These are phyloP conservation scores for Erysiphe neolycopersici DNA, from an alignment of 2,329 filamentous ascomycete genomes.

Conservation along the genomic window DNA sequence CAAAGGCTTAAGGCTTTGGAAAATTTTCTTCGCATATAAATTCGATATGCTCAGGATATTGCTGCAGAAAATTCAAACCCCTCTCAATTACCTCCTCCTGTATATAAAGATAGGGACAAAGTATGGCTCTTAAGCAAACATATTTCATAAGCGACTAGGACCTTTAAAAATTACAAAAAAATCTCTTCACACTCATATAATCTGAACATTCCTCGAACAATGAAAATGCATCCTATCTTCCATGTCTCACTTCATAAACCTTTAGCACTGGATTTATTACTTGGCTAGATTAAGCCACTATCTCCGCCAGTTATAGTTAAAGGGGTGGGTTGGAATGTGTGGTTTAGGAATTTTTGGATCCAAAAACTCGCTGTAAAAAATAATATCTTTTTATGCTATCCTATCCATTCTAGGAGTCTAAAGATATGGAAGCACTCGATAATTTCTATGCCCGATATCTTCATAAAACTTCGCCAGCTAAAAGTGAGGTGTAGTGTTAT, in stretches of 20 bases:
- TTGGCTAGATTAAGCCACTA: neutral
- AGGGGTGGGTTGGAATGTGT: neutral
- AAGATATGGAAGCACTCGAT: too few species aligned
- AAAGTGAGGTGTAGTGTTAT: too few species aligned
- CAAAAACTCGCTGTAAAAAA: neutral
- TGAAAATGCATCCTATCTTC: conserved; percentile 1
- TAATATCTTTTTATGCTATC: neutral
- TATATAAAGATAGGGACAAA: neutral
- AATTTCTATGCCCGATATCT: too few species aligned
- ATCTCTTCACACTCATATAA: neutral
- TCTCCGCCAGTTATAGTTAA: neutral
- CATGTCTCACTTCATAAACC: conserved; percentile 1
- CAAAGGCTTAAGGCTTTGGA: neutral
- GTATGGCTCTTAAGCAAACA: neutral
- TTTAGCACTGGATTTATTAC: neutral
- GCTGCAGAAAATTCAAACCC: neutral
- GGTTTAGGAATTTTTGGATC: neutral
- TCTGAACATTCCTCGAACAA: neutral
- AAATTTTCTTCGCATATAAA: neutral
- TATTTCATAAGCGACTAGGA: conserved; percentile 1
- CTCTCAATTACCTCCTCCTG: neutral
- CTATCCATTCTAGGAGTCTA: too few species aligned
- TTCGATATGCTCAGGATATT: neutral
- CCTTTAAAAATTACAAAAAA: conserved; percentile 1
- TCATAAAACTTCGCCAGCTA: too few species aligned